Percentiles rank a stretch among this genome's conserved stretches.
Evolutionary conservation across 805 yeast genomes (phyloP).

Genomic region (Metschnikowia reukaufii): DNA sequence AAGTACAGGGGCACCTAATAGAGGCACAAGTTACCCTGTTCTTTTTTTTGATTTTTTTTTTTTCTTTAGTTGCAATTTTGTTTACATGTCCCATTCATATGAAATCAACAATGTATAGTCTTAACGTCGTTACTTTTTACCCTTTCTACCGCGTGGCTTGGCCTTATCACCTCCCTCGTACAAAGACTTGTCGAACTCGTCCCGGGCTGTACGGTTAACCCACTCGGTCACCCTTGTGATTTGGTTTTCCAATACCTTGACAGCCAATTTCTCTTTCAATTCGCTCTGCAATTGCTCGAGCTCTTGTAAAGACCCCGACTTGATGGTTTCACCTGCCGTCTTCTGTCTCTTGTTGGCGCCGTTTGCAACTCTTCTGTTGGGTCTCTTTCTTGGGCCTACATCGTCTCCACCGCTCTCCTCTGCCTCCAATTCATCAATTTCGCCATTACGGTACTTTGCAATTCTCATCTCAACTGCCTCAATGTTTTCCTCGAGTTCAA

Average conservation of each 20-base stretch:
- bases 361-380: conserved; percentile 29
- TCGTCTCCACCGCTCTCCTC: conserved; percentile 34
- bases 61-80: neutral
- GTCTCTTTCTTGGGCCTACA: conserved; percentile 27
- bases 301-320: conserved; percentile 29
- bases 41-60: no score
- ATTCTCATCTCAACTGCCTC: conserved; percentile 13
- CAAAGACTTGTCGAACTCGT: conserved; percentile 49
- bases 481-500: conserved; percentile 14
- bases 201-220: conserved; percentile 61
- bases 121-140: conserved; percentile 17
- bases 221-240: conserved; percentile 53
- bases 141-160: conserved; percentile 22
- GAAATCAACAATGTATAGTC: conserved; percentile 7
- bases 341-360: conserved; percentile 39
- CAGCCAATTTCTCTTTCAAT: conserved; percentile 32
- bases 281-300: conserved; percentile 24
- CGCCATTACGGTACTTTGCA: conserved; percentile 5
- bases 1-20: conserved; percentile 12
- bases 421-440: conserved; percentile 14
- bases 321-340: conserved; percentile 32
- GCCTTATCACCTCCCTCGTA: conserved; percentile 53
- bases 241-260: conserved; percentile 40
- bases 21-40: no score
- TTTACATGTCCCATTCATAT: neutral